Conservation (phyloP, 257 asterid species). For the Primulina huaijiensis region DNA sequence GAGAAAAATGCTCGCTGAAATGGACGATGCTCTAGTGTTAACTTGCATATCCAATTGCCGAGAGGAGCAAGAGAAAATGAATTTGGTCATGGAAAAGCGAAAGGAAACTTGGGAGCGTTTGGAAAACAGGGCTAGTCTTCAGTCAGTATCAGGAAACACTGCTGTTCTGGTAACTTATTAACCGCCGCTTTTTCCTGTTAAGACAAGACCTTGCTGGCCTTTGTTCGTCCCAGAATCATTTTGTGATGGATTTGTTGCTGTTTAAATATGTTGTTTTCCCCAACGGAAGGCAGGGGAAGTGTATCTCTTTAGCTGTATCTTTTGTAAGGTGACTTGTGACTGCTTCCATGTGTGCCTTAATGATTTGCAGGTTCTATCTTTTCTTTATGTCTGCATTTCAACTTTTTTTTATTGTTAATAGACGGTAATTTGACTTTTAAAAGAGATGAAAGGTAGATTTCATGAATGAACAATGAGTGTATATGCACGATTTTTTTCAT, state of each 20-base stretch:
- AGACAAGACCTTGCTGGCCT: not conserved
- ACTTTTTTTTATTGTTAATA: not conserved
- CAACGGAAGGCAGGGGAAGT: not conserved
- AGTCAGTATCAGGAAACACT: constrained; percentile 58
- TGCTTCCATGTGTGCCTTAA: not conserved
- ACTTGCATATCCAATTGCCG: constrained; percentile 54
- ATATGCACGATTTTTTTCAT: too few relatives aligned
- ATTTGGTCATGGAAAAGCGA: constrained; percentile 38
- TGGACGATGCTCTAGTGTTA: constrained; percentile 60
- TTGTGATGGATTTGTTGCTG: not conserved
- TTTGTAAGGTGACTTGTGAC: not conserved
- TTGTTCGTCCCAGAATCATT: not conserved
- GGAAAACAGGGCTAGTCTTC: constrained; percentile 57
- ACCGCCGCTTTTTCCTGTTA: constrained; percentile 25
- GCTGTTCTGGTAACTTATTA: constrained; percentile 64
- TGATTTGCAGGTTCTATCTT: not conserved
- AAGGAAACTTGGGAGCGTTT: constrained; percentile 59
- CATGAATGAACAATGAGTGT: not conserved
- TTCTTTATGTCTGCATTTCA: not conserved
- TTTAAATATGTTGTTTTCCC: not conserved
- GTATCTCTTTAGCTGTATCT: not conserved
- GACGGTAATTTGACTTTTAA: not conserved
- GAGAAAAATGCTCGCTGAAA: constrained; percentile 60
- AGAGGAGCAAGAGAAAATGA: constrained; percentile 46
- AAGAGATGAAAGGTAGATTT: not conserved